These are phyloP conservation scores for Nakazawaea populi DNA, from an alignment of 805 yeast genomes.

Conservation along the genomic window DNA sequence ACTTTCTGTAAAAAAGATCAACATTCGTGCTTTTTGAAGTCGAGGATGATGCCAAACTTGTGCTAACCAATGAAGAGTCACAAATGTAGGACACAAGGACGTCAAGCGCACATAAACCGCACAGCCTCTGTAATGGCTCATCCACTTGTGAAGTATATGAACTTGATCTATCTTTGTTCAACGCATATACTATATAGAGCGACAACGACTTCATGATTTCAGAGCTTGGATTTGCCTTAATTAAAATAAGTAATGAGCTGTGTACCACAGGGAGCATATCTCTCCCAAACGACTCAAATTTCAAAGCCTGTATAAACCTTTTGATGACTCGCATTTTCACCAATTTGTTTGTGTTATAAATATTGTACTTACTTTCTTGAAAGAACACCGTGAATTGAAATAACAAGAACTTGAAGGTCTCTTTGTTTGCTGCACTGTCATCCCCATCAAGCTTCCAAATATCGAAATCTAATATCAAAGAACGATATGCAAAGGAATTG, in stretches of 20 bases:
- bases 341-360: slow-evolving; percentile 47
- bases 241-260: slow-evolving; percentile 32
- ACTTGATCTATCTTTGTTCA: slow-evolving; percentile 19
- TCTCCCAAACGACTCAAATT: slow-evolving; percentile 30
- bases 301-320: slow-evolving; percentile 44
- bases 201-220: slow-evolving; percentile 50
- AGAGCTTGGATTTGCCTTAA: slow-evolving; percentile 43
- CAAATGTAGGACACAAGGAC: slow-evolving; percentile 33
- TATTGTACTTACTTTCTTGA: slow-evolving; percentile 42
- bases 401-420: slow-evolving; percentile 45
- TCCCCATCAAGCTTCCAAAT: slow-evolving; percentile 36
- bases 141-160: background rate
- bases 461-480: slow-evolving; percentile 57
- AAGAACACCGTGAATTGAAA: slow-evolving; percentile 55
- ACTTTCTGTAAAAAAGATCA: slow-evolving; percentile 30
- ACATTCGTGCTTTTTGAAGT: background rate
- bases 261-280: slow-evolving; percentile 31
- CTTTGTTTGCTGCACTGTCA: slow-evolving; percentile 19
- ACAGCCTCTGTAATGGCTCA: slow-evolving; percentile 16
- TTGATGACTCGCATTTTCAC: slow-evolving; percentile 41
- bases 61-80: slow-evolving; percentile 27
- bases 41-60: slow-evolving; percentile 17
- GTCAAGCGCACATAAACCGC: slow-evolving; percentile 30
- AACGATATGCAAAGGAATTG: slow-evolving; percentile 51
- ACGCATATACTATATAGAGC: slow-evolving; percentile 44